A percentile compares a stretch with the other conserved stretches of the same genome.
Conservation (phyloP, 495 filamentous ascomycete genomes). For the Trichocladium antarcticum region DNA sequence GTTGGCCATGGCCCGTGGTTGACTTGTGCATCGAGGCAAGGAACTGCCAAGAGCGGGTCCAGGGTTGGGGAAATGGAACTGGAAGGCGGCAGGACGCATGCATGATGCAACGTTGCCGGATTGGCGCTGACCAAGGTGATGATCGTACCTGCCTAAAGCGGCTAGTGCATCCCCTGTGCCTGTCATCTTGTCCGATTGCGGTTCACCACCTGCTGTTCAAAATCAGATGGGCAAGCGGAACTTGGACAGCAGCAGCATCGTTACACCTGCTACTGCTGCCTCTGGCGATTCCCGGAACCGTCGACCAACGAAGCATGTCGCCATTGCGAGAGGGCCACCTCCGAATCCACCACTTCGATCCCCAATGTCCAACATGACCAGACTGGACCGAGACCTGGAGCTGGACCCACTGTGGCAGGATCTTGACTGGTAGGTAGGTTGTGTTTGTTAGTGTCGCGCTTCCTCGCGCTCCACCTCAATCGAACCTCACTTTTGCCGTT, state of each 20-base stretch:
- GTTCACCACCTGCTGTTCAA: background rate
- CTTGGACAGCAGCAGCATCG: background rate
- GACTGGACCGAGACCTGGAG: constrained; percentile 29
- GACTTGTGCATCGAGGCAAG: too few relatives aligned
- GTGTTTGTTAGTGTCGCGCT: background rate
- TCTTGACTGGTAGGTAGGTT: constrained; percentile 45
- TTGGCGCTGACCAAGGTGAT: constrained; percentile 1
- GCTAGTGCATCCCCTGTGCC: background rate
- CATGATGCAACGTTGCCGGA: constrained; percentile 26
- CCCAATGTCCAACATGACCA: constrained; percentile 25
- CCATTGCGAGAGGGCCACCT: constrained; percentile 17
- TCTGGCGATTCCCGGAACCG: background rate
- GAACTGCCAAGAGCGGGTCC: too few relatives aligned
- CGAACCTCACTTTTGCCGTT: too few relatives aligned
- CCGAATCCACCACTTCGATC: constrained; percentile 1
- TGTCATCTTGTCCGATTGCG: background rate
- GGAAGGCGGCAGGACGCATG: background rate
- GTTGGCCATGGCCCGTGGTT: too few relatives aligned
- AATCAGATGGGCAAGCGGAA: background rate
- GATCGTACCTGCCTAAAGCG: constrained; percentile 9
- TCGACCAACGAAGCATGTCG: constrained; percentile 10
- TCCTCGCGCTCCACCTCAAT: background rate
- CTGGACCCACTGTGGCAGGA: constrained; percentile 63
- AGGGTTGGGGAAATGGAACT: too few relatives aligned
- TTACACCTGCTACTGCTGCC: constrained; percentile 6